A percentile compares a stretch with the other conserved stretches of the same genome.
Evolutionary conservation across 805 yeast genomes (phyloP).

Genomic region (Metschnikowia gelsemii): DNA sequence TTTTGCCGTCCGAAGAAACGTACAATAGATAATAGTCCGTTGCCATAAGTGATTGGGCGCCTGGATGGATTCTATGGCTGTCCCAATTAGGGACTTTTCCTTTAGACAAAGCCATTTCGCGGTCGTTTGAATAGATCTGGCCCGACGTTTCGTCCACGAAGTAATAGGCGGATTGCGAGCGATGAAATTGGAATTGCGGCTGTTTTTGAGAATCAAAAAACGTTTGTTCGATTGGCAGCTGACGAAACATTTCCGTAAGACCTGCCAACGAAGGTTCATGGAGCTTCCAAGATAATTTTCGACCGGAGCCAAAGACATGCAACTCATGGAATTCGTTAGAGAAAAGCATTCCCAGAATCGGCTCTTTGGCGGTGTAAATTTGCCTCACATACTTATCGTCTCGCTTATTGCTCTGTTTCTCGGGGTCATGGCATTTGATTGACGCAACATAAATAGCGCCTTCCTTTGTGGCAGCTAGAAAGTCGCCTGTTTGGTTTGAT

Average conservation of each 20-base stretch:
- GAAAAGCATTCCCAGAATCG: constrained; percentile 23
- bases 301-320: constrained; percentile 21
- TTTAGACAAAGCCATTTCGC: constrained; percentile 26
- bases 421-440: constrained; percentile 31
- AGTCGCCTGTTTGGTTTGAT: constrained; percentile 29
- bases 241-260: constrained; percentile 27
- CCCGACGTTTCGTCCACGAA: constrained; percentile 16
- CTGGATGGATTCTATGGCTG: constrained; percentile 1
- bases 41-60: constrained; percentile 22
- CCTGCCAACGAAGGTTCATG: constrained; percentile 32
- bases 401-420: constrained; percentile 28
- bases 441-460: constrained; percentile 29
- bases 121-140: constrained; percentile 30
- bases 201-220: not conserved
- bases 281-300: constrained; percentile 33
- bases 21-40: constrained; percentile 34
- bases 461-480: constrained; percentile 31
- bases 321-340: constrained; percentile 26
- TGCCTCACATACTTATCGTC: constrained; percentile 37
- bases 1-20: constrained; percentile 17
- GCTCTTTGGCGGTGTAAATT: constrained; percentile 22
- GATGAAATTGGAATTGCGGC: not conserved
- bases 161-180: constrained; percentile 8
- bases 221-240: constrained; percentile 2
- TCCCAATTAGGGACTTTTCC: constrained; percentile 16